phyloP scores from a whole-genome alignment of 2,329 filamentous ascomycete genomes.

The Pseudocercospora fuligena region DNA sequence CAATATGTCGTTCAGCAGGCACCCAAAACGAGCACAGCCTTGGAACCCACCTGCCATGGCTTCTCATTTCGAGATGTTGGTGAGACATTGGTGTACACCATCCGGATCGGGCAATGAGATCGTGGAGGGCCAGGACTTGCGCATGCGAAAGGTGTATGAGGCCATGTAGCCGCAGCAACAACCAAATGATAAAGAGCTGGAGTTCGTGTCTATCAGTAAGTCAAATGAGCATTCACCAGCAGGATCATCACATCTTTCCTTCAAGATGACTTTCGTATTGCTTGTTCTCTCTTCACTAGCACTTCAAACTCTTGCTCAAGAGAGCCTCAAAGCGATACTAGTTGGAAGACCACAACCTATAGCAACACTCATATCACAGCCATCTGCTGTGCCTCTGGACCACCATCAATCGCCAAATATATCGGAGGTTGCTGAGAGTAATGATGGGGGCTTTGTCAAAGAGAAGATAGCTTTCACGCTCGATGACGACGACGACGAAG shows the following conservation, averaged over 20 bases:
- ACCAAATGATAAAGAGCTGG: neutral
- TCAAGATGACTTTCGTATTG: neutral
- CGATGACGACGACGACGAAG: neutral
- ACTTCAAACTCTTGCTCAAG: neutral
- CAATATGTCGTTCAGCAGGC: neutral
- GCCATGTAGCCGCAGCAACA: neutral
- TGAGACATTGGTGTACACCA: neutral
- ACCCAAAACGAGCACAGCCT: neutral
- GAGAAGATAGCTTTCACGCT: neutral
- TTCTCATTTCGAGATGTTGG: neutral
- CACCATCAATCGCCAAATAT: neutral
- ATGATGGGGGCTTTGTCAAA: neutral
- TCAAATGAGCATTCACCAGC: neutral
- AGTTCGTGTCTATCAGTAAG: neutral
- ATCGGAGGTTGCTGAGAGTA: neutral
- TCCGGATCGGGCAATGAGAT: neutral
- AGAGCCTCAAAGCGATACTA: neutral
- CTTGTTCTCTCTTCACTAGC: neutral
- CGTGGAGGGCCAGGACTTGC: neutral
- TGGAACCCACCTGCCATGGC: neutral
- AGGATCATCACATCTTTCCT: neutral
- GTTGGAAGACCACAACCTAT: constrained; percentile 4
- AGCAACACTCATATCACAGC: constrained; percentile 1
- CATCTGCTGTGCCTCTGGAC: neutral
- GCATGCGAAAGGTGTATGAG: neutral